A percentile compares a stretch with the other conserved stretches of the same genome.
phyloP scores from a whole-genome alignment of 371 early-diverging fungal species.

The Lichtheimia hyalospora region DNA sequence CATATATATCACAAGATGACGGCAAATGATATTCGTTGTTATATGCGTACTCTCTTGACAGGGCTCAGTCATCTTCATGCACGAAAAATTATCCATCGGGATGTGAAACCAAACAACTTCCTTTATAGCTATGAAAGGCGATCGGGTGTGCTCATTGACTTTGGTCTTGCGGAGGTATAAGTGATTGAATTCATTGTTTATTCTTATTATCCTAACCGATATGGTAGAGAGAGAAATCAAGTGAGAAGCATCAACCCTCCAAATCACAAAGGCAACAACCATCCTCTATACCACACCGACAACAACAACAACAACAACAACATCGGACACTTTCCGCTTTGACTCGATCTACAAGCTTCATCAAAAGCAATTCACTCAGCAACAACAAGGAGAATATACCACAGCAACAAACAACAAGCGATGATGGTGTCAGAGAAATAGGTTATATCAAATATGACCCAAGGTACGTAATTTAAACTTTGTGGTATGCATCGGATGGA shows the following conservation, averaged over 20 bases:
- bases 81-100: constrained; percentile 83
- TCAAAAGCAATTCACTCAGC: not conserved
- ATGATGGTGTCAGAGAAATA: too few species aligned
- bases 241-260: not conserved
- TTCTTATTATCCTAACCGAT: not conserved
- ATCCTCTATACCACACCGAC: not conserved
- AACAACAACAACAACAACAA: not conserved
- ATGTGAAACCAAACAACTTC: constrained; percentile 98
- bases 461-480: constrained; percentile 32
- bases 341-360: not conserved
- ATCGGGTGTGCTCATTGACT: constrained; percentile 93
- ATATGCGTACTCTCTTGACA: constrained; percentile 78
- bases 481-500: too few species aligned
- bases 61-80: constrained; percentile 77
- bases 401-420: not conserved
- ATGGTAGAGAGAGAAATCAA: not conserved
- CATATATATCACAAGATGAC: constrained; percentile 57
- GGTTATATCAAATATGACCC: constrained; percentile 38
- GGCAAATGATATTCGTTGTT: constrained; percentile 77
- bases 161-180: constrained; percentile 92
- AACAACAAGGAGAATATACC: constrained; percentile 1
- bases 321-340: not conserved
- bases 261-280: not conserved
- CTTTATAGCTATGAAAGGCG: constrained; percentile 71
- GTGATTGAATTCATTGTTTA: too few species aligned